Evolutionary conservation across 345 rosid species (phyloP).

Genomic region (Cardamine chenopodiifolia): DNA sequence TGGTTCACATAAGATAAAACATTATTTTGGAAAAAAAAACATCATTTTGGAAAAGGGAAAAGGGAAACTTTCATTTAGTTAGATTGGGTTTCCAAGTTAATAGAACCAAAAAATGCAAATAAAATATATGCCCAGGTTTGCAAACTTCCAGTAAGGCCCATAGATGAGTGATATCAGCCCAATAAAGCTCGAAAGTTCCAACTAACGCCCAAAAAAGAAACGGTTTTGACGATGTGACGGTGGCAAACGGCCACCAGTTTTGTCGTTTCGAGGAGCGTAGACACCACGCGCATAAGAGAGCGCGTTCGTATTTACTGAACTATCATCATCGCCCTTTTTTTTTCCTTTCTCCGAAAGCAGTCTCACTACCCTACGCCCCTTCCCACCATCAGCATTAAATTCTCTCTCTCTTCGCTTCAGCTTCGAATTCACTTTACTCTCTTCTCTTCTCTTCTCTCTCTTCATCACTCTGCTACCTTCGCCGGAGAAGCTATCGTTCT

Average conservation of each 20-base stretch:
- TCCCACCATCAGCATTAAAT: slow-evolving; percentile 42
- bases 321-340: slow-evolving; percentile 28
- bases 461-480: slow-evolving; percentile 27
- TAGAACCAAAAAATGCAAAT: neutral
- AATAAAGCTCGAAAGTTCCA: neutral
- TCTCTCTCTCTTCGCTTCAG: slow-evolving; percentile 30
- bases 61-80: neutral
- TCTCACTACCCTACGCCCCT: slow-evolving; percentile 46
- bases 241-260: slow-evolving; percentile 42
- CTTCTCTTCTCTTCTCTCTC: neutral
- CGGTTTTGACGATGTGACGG: slow-evolving; percentile 45
- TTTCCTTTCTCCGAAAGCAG: slow-evolving; percentile 36
- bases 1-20: neutral
- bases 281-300: neutral
- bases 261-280: slow-evolving; percentile 40
- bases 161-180: slow-evolving; percentile 1
- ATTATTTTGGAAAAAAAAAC: no score
- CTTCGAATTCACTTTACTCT: slow-evolving; percentile 39
- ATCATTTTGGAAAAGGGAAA: no score
- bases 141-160: slow-evolving; percentile 23
- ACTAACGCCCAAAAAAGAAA: slow-evolving; percentile 38
- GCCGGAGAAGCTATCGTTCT: slow-evolving; percentile 40
- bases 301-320: neutral
- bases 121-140: neutral
- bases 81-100: neutral